Base-by-base conservation (phyloP, 1,284 basidiomycete genomes). In the Leucoagaricus sp. region DNA sequence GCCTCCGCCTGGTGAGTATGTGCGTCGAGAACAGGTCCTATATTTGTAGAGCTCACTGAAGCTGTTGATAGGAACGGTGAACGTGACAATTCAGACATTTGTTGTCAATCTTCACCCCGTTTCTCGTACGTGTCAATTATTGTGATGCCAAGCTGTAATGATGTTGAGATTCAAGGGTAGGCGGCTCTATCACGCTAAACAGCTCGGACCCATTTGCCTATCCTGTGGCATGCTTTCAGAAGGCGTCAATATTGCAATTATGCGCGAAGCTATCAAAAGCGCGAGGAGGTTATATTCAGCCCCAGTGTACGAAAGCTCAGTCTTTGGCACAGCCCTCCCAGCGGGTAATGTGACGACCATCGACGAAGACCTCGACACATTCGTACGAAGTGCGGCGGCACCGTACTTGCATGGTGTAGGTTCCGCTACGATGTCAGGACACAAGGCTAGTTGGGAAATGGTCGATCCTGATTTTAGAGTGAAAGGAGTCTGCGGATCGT, bases 381-480 rank as follows among this genome's bases (percentile, higher is more conserved):
- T 53, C 21, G 17, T 61, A 8, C 42, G 48, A 34, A 52, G 8
- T 13, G 23, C 31, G 6, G 58, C 61, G 0, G 46, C 44, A 3
- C 45, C 58, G 1, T 58, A 61, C 10, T 50, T 58, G 10, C 71
- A 73, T 57, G 63, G 63, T 9, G 66, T 68, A 1, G 67, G 70
- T 3, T 68, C 65, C 8, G 66, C 66, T 4, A 58, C 61, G 1
- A 73, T 73, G 68, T 69, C 68, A 12, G 53, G 64, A 0, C 54
- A 46, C 33, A 59, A 61, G 28, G 64, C 64, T 9, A 57, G 54
- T 3, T 61, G 61, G 46, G 69, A 68, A 2, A 67, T 70, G 1
- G 64, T 69, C 6, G 65, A 65, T 65, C 73, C 82, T 2, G 75
- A 79, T 59, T 68, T 87, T 25, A 60, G 66, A 7, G 69, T 75